These are phyloP conservation scores for Arthrocladium fulminans DNA, from an alignment of 2,329 filamentous ascomycete genomes.

Conservation along the genomic window DNA sequence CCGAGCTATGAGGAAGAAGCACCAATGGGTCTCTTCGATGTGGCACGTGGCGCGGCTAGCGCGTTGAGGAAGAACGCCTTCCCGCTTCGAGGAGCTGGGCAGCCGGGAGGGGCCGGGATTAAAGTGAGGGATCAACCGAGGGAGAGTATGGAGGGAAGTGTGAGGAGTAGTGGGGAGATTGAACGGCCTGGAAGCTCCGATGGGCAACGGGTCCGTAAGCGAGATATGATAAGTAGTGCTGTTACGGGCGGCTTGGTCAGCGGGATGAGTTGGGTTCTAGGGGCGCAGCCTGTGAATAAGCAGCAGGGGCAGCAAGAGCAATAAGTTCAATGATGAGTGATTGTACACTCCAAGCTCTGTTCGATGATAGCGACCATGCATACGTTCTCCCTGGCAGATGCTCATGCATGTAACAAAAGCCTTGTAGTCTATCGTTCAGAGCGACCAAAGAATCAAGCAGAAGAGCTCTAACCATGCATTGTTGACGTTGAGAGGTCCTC, in stretches of 20 bases:
- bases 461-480: no score
- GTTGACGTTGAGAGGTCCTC: no score
- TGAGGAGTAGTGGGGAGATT: slow-evolving; percentile 7
- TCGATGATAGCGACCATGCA: no score
- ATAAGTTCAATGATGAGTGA: no score
- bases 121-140: slow-evolving; percentile 2
- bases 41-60: slow-evolving; percentile 41
- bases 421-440: no score
- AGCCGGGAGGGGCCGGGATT: neutral
- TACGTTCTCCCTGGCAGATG: no score
- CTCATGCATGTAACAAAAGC: no score
- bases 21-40: slow-evolving; percentile 45
- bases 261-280: slow-evolving; percentile 57
- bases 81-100: slow-evolving; percentile 27
- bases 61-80: slow-evolving; percentile 40
- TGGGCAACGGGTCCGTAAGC: slow-evolving; percentile 34
- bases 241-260: slow-evolving; percentile 54
- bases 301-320: neutral
- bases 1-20: slow-evolving; percentile 32
- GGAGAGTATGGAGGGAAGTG: neutral
- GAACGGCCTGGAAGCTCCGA: slow-evolving; percentile 10
- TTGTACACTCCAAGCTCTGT: no score
- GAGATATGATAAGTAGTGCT: slow-evolving; percentile 53
- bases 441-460: no score
- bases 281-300: slow-evolving; percentile 35